Base-by-base conservation (phyloP, 352 stramenopile genomes). In the Phytophthora lateralis region DNA sequence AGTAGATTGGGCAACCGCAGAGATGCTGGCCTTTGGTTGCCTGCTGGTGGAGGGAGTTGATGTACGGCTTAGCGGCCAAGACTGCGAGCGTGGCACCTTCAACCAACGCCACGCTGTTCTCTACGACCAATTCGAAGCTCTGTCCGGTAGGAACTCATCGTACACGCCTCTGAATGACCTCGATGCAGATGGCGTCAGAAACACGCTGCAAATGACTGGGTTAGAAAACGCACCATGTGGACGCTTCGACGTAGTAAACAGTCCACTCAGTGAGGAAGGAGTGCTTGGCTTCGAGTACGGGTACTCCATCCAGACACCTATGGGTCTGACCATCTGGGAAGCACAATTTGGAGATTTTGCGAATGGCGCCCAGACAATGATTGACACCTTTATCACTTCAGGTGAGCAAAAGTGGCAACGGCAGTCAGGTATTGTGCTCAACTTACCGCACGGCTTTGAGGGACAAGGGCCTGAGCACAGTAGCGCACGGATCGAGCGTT, bases 81-180 rank as follows among this genome's bases (percentile, higher is more conserved):
- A 97, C 51, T 91, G 76, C 39, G 88, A 97, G 62, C 84, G 90
- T 29, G 90, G 90, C 3, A 97, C 90, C 2, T 97, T 97, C 53
- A 94, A 91, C 52, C 87, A 96, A 60, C 84, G 90, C 38, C 90
- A 97, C 52, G 90, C 88, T 0, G 89, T 97, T 42, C 52, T 97
- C 3, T 93, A 95, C 48, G 85, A 96, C 60, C 91, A 97, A 68
- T 87, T 86, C 35, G 82, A 92, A 66, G 81, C 84, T 26, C 57
- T 93, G 0, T 83, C 75, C 2, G 80, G 80, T 0, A 70, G 82
- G 14, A 91, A 98, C 54, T 82, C 91, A 54, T 92, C 94, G 44
- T 98, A 98, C 75, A 98, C 89, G 12, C 97, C 97, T n/a, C 67
- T 99, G 9, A 98, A 99, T 15, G 71, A 86, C 48, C 76, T 93